A percentile compares a stretch with the other conserved stretches of the same genome.
Evolutionary conservation across 805 yeast species (phyloP).

Genomic region (Blastobotrys robertii): DNA sequence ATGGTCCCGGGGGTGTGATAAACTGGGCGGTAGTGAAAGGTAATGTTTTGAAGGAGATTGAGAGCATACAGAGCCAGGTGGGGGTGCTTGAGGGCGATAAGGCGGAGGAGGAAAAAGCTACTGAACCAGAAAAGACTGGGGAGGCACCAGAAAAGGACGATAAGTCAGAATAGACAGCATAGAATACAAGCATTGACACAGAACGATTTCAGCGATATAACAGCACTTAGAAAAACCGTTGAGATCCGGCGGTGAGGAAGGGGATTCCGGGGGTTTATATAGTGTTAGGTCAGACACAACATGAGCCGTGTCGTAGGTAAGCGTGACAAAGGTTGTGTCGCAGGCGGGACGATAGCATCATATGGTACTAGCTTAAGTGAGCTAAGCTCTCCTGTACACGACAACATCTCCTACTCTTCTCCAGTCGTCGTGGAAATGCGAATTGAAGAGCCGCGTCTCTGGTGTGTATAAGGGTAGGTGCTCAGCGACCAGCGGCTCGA

Average conservation of each 20-base stretch:
- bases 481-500: constrained; percentile 38
- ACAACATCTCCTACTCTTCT: constrained; percentile 73
- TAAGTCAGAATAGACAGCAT: not conserved
- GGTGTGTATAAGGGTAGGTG: constrained; percentile 30
- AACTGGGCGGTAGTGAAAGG: constrained; percentile 48
- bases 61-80: constrained; percentile 2
- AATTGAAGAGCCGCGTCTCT: constrained; percentile 58
- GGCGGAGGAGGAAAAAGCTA: constrained; percentile 5
- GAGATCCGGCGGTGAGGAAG: too few species aligned
- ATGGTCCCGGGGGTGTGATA: constrained; percentile 37
- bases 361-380: too few species aligned
- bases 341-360: too few species aligned
- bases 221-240: too few species aligned
- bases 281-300: too few species aligned
- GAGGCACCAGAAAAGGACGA: constrained; percentile 2
- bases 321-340: too few species aligned
- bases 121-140: constrained; percentile 1
- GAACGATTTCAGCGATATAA: too few species aligned
- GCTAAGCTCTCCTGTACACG: constrained; percentile 33
- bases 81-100: too few species aligned
- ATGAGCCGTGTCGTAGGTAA: too few species aligned
- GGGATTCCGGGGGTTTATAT: too few species aligned
- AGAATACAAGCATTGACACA: not conserved
- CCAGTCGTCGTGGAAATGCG: constrained; percentile 76
- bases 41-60: constrained; percentile 13